Evolutionary conservation across 164 flowering plant species (phyloP), one percentile per base, ranked within the genome.

Genomic region (Brasenia schreberi): DNA sequence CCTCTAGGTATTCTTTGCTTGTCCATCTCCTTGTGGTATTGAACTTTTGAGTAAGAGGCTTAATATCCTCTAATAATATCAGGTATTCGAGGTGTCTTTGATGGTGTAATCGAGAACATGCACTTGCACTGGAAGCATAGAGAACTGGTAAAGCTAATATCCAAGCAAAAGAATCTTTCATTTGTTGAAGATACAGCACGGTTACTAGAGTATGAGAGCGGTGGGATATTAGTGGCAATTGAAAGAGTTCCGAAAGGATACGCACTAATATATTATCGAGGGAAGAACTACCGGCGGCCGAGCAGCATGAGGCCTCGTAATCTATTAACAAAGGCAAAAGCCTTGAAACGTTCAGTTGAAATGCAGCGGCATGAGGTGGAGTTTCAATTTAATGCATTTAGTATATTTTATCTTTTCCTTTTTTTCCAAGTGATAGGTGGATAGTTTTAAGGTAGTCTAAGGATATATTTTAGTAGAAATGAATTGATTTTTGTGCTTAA

Each of bases 51-150:
- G 10, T 4, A 49, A 9, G 16, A 9, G 16, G 12, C 16, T 5
- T 49, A 49, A 49, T 5, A 49, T 49, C 56, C 16, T 9, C 56
- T 49, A 9, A 12, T 7, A 61, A 10, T 73, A 52, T 19, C 83
- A 94, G 98, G 98, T 18, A 85, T 91, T 71, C 92, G 99, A 75
- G 99, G 99, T 69, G 96, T 94, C 69, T 94, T 94, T 78, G 96
- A 91, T 83, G 99, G 97, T 69, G 96, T 91, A 70, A 83, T 93
- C 71, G 97, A 91, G 81, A 90, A 94, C 77, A 94, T 94, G 98
- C 98, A 94, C 81, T 76, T 95, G 78, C 97, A 92, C 69, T 95
- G 99, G 99, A 95, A 92, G 81, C 85, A 95, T 75, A 82, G 97
- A 75, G 99, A 95, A 70, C 83, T 95, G 66, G 99, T 95, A 71